Conservation (phyloP, 129 eudicot genomes). For the Glebionis coronaria region DNA sequence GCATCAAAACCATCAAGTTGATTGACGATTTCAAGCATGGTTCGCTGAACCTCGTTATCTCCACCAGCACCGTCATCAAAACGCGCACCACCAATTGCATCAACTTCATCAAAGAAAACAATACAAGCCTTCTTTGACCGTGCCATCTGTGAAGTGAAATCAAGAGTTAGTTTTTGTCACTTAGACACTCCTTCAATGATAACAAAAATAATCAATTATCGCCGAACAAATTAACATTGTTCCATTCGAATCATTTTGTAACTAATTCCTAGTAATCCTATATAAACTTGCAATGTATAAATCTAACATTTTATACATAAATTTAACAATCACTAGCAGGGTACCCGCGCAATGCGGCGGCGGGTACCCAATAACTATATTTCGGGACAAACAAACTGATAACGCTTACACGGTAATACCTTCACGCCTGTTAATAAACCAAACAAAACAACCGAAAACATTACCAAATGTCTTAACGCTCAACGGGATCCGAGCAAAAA, state of each 20-base stretch:
- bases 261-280: no score
- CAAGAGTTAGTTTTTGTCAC: slow-evolving; percentile 7
- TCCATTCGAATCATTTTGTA: no score
- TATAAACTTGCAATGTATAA: not conserved
- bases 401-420: no score
- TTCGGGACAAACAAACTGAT: no score
- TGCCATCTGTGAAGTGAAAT: slow-evolving; percentile 68
- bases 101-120: slow-evolving; percentile 89
- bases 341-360: no score
- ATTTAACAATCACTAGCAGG: no score
- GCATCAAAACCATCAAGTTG: slow-evolving; percentile 99
- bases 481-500: no score
- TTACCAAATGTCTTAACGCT: no score
- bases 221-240: no score
- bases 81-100: slow-evolving; percentile 98
- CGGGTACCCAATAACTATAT: no score
- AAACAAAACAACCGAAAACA: no score
- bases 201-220: not conserved
- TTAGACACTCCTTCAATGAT: not conserved
- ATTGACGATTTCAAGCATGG: slow-evolving; percentile 98
- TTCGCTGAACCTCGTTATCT: slow-evolving; percentile 94
- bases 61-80: slow-evolving; percentile 97
- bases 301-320: not conserved
- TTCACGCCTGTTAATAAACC: no score
- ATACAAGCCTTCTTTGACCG: slow-evolving; percentile 95